Conservation (phyloP, 176 grass and related monocot species). For the Oryza punctata region DNA sequence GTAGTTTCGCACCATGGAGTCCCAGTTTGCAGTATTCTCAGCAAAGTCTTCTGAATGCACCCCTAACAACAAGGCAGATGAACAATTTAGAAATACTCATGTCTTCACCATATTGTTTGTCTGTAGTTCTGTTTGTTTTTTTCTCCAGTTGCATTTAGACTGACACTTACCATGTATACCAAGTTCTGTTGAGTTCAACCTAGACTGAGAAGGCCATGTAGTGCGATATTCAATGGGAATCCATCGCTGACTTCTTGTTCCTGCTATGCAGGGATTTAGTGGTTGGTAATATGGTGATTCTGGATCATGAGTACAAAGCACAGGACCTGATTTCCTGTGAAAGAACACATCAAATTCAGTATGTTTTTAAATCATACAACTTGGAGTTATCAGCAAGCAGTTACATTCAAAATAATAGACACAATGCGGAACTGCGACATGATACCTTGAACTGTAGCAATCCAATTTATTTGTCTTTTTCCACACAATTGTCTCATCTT, state of each 20-base stretch:
- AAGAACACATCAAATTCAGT: background rate
- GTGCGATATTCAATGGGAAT: constrained; percentile 77
- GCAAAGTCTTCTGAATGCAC: constrained; percentile 70
- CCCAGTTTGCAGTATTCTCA: constrained; percentile 80
- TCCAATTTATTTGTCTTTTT: constrained; percentile 84
- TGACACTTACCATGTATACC: constrained; percentile 72
- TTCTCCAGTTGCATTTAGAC: background rate
- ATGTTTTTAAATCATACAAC: constrained; percentile 6
- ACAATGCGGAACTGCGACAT: background rate
- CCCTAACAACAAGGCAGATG: constrained; percentile 46
- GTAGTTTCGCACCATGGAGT: constrained; percentile 77
- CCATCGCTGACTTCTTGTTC: constrained; percentile 89
- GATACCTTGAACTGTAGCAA: constrained; percentile 80
- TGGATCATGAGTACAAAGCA: constrained; percentile 73
- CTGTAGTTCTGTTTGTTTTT: background rate
- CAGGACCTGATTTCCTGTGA: constrained; percentile 82
- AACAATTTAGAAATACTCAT: constrained; percentile 15
- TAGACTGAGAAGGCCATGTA: constrained; percentile 80
- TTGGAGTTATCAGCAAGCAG: background rate
- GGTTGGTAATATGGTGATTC: constrained; percentile 88
- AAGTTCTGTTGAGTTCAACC: constrained; percentile 85
- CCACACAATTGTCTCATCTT: constrained; percentile 99
- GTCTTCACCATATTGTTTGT: background rate
- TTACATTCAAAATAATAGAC: constrained; percentile 4
- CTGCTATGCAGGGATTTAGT: constrained; percentile 89